A percentile compares a stretch with the other conserved stretches of the same genome.
Conservation (phyloP, 768 basidiomycete species). For the Tylopilus sp. region DNA sequence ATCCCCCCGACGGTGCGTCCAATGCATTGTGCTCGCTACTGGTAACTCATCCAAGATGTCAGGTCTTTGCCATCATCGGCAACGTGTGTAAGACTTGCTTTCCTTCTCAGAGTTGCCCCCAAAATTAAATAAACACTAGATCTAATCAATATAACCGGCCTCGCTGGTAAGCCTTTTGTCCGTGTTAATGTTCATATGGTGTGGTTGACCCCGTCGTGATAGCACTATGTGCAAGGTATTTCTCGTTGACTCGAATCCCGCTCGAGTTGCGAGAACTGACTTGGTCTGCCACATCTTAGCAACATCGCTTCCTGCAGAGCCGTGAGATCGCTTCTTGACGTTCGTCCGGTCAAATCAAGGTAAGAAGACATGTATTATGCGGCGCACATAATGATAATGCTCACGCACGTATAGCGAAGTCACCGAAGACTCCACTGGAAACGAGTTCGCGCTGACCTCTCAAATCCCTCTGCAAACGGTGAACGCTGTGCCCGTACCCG, state of each 20-base stretch:
- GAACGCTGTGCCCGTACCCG: neutral
- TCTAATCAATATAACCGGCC: conserved; percentile 1
- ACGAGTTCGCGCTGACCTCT: conserved; percentile 1
- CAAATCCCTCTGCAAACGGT: conserved; percentile 2
- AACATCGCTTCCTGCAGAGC: conserved; percentile 16
- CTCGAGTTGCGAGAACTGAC: neutral
- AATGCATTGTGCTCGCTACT: too few relatives aligned
- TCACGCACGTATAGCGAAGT: neutral
- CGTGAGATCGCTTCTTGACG: conserved; percentile 15
- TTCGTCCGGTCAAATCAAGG: neutral
- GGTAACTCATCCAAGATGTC: neutral
- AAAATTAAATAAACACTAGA: conserved; percentile 1
- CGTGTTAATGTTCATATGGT: neutral
- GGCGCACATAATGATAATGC: neutral
- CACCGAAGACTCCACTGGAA: neutral
- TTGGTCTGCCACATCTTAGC: neutral
- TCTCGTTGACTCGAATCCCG: too few relatives aligned
- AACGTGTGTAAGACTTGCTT: neutral
- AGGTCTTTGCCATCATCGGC: conserved; percentile 15
- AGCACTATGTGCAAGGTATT: conserved; percentile 19
- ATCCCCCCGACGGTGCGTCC: conserved; percentile 12
- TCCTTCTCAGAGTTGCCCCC: neutral
- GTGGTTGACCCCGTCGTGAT: neutral
- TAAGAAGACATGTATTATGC: neutral
- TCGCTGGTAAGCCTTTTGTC: conserved; percentile 6